Evolutionary conservation across 768 basidiomycete species (phyloP).

Genomic region (Lentinula edodes): DNA sequence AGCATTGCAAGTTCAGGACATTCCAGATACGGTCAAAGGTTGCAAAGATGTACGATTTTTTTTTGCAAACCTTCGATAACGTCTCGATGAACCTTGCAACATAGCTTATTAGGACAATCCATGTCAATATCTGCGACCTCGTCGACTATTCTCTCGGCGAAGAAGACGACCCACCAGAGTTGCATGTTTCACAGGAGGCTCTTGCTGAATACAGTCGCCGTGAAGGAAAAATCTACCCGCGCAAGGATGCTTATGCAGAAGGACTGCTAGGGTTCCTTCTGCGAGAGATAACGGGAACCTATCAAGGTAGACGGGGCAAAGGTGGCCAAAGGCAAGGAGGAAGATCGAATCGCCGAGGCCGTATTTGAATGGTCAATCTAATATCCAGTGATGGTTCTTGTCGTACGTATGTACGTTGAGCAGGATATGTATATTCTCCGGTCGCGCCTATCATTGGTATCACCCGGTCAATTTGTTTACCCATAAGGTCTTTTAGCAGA

Average conservation of each 20-base stretch:
- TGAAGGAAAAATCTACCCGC: constrained; percentile 25
- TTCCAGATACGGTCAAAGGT: constrained; percentile 1
- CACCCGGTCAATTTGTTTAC: too few relatives aligned
- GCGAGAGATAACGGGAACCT: constrained; percentile 18
- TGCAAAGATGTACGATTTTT: constrained; percentile 1
- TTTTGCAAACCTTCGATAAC: not conserved
- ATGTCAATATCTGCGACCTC: constrained; percentile 37
- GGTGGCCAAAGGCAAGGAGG: not conserved
- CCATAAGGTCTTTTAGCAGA: too few relatives aligned
- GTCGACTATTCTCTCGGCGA: constrained; percentile 15
- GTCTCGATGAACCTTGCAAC: not conserved
- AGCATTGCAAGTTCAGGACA: not conserved
- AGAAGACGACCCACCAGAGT: constrained; percentile 1
- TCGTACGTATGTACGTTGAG: too few relatives aligned
- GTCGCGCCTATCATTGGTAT: too few relatives aligned
- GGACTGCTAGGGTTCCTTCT: constrained; percentile 25
- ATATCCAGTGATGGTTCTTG: too few relatives aligned
- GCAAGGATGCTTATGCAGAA: constrained; percentile 21
- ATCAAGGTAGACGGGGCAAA: not conserved
- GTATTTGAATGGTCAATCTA: too few relatives aligned
- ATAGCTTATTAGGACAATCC: constrained; percentile 21
- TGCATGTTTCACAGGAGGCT: constrained; percentile 19
- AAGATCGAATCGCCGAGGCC: not conserved
- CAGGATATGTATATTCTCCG: too few relatives aligned
- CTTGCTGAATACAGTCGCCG: constrained; percentile 26